phyloP scores from a whole-genome alignment of 2,329 filamentous ascomycete genomes.

The Colletotrichum eleusines region DNA sequence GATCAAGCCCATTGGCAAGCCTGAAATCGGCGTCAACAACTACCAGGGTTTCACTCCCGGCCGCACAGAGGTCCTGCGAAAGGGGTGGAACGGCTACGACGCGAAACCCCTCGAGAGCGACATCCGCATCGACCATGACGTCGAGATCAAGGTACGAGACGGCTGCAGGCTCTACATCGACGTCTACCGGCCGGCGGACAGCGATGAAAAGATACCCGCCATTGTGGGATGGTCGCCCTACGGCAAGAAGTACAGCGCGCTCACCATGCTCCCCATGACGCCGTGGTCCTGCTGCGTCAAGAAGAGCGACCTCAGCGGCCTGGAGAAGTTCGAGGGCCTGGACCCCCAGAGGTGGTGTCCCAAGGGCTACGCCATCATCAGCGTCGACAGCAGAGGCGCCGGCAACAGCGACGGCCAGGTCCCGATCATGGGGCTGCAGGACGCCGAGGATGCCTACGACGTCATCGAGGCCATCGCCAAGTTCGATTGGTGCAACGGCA shows the following conservation, averaged over 20 bases:
- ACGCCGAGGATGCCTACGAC: slow-evolving; percentile 48
- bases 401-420: slow-evolving; percentile 45
- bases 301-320: slow-evolving; percentile 42
- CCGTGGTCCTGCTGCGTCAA: slow-evolving; percentile 44
- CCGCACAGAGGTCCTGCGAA: slow-evolving; percentile 54
- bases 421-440: slow-evolving; percentile 47
- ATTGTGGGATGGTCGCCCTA: slow-evolving; percentile 60
- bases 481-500: slow-evolving; percentile 50
- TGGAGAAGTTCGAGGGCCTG: slow-evolving; percentile 47
- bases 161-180: slow-evolving; percentile 58
- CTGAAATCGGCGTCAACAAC: slow-evolving; percentile 45
- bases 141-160: slow-evolving; percentile 58
- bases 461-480: slow-evolving; percentile 48
- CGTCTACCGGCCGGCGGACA: slow-evolving; percentile 57
- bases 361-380: slow-evolving; percentile 51
- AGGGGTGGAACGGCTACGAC: slow-evolving; percentile 54
- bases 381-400: slow-evolving; percentile 50
- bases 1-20: slow-evolving; percentile 44
- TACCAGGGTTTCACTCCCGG: slow-evolving; percentile 50
- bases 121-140: slow-evolving; percentile 59
- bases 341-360: slow-evolving; percentile 48
- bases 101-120: slow-evolving; percentile 50
- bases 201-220: slow-evolving; percentile 54
- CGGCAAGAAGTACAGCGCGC: slow-evolving; percentile 59
- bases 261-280: slow-evolving; percentile 52